Base-by-base conservation (phyloP, 225 moss, liverwort and hornwort genomes). In the Physcomitrellopsis africana region DNA sequence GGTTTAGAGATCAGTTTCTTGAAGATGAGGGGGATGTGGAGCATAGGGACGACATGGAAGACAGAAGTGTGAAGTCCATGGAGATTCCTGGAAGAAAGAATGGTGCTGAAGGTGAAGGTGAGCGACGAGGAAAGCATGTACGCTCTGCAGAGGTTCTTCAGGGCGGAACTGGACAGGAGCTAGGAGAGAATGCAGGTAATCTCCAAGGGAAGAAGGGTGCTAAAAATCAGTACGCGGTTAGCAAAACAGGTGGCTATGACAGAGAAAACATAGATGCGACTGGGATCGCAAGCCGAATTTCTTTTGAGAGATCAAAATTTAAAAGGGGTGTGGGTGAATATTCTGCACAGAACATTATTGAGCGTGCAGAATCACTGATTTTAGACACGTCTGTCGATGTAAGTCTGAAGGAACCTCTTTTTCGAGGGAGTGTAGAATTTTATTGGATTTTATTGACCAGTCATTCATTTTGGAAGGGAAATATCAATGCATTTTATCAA, bases 351-450 rank as follows among this genome's bases (percentile, higher is more conserved):
- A 62, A 13, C 55, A 72, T 86, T 72, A 60, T 86, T 10, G 56
- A 22, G 43, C 75, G 68, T 60, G 86, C 83, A 59, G 83, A 81
- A 43, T 68, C 22, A 66, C 51, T 86, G 51, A 60, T 76, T 73
- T 80, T 69, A 29, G 55, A 56, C 59, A 75, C 81, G 43, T 72
- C 24, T 37, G 52, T 37, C 32, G 58, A 72, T 55, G 86, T 83
- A 81, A 78, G 81, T 22, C 27, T 77, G 64, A 15, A 18, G 18
- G 27, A 54, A 41, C 51, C 63, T 59, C 58, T 63, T 68, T 69
- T 75, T 6, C 22, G 47, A 41, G 47, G 48, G 19, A 54, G 17
- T 13, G 54, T 14, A 3, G 23, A 15, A 48, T 32, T 14, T 11
- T 14, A 32, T 8, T 32, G n/a, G 17, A 51, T 14, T 16, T 51